Percentiles rank a stretch among this genome's conserved stretches.
Evolutionary conservation across 1,284 basidiomycete genomes (phyloP).

Genomic region (Cutaneotrichosporon arboriforme): DNA sequence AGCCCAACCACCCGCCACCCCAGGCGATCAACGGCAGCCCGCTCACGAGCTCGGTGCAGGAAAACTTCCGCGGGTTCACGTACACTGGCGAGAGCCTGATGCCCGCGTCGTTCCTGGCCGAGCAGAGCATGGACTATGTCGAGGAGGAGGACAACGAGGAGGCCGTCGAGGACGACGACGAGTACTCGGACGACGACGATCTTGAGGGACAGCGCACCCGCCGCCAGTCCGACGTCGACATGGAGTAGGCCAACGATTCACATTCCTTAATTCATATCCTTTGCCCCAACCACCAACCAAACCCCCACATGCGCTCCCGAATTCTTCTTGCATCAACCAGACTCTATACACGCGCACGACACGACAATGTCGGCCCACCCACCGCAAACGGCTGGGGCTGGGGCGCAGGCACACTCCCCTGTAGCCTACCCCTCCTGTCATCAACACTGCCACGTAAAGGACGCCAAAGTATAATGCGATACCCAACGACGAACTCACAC

Average conservation of each 20-base stretch:
- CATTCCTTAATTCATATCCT: no score
- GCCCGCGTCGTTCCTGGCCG: conserved; percentile 49
- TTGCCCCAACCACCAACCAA: background rate
- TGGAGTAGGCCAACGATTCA: no score
- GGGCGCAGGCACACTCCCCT: no score
- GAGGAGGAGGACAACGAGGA: conserved; percentile 31
- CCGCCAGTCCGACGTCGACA: conserved; percentile 46
- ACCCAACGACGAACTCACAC: background rate
- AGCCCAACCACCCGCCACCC: conserved; percentile 30
- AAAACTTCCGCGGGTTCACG: conserved; percentile 88
- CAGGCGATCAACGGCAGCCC: conserved; percentile 54
- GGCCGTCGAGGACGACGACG: conserved; percentile 41
- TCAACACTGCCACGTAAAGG: conserved; percentile 3
- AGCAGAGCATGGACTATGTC: conserved; percentile 45
- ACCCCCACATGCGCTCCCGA: background rate
- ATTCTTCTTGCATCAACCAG: background rate
- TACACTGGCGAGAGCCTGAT: conserved; percentile 75
- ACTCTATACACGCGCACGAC: background rate
- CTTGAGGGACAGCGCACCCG: conserved; percentile 40
- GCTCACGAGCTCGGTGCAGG: conserved; percentile 82
- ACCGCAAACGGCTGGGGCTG: no score
- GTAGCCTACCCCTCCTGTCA: no score
- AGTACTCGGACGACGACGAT: conserved; percentile 44
- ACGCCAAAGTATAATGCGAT: conserved; percentile 12
- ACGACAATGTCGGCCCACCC: background rate